phyloP scores from a whole-genome alignment of 2,329 filamentous ascomycete species.

The Claviceps sp. region DNA sequence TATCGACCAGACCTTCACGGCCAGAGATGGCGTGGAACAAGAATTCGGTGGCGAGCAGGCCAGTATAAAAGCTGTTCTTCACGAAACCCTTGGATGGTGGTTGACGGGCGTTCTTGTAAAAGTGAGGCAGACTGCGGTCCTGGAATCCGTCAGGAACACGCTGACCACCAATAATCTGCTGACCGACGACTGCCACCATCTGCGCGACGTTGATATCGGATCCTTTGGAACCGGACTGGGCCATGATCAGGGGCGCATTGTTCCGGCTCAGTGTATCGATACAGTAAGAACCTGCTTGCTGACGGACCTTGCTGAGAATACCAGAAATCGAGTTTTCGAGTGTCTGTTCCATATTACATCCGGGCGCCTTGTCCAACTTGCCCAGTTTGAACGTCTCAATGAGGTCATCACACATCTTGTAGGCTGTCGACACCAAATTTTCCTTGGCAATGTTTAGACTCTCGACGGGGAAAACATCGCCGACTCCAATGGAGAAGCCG shows the following conservation, averaged over 20 bases:
- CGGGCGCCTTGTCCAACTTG: slow-evolving; percentile 71
- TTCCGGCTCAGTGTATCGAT: slow-evolving; percentile 78
- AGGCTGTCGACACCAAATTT: slow-evolving; percentile 62
- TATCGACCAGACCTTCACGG: slow-evolving; percentile 96
- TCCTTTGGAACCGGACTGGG: slow-evolving; percentile 91
- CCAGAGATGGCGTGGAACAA: slow-evolving; percentile 97
- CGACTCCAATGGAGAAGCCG: slow-evolving; percentile 92
- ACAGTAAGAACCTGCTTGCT: slow-evolving; percentile 81
- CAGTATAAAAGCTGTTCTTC: slow-evolving; percentile 91
- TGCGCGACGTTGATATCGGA: slow-evolving; percentile 97
- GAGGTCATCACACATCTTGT: slow-evolving; percentile 67
- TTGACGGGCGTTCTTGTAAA: slow-evolving; percentile 81
- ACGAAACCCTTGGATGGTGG: slow-evolving; percentile 97
- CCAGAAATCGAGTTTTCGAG: slow-evolving; percentile 84
- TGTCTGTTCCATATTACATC: slow-evolving; percentile 83
- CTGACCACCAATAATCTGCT: slow-evolving; percentile 90
- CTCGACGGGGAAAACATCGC: slow-evolving; percentile 77
- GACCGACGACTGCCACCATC: slow-evolving; percentile 94
- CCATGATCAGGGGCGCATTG: slow-evolving; percentile 93
- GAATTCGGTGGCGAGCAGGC: slow-evolving; percentile 81
- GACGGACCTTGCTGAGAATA: slow-evolving; percentile 82
- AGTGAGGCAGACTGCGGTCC: slow-evolving; percentile 86
- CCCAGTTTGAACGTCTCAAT: slow-evolving; percentile 70
- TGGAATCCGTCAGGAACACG: slow-evolving; percentile 95
- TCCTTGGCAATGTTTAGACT: slow-evolving; percentile 61